Evolutionary conservation across 2,329 filamentous ascomycete species (phyloP), one percentile per base, ranked within the genome.

Genomic region (Microthyrium microscopicum): DNA sequence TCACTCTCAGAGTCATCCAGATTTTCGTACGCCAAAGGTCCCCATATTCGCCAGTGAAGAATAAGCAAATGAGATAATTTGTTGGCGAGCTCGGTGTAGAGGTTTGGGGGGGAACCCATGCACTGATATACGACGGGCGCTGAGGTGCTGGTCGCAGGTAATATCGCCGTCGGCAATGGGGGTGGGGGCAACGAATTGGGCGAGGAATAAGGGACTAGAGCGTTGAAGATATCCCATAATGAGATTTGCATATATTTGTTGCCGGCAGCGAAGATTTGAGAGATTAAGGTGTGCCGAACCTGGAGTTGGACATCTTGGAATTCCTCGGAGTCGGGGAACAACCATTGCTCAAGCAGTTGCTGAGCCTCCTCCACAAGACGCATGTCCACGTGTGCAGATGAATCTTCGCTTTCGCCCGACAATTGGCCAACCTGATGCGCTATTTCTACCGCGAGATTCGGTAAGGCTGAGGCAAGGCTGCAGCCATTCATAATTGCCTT

Each of bases 41-140:
- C 69, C 83, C 85, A 95, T 3, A 93, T 77, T 31, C 81, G 70
- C 84, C 85, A 94, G 54, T 94, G 84, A 17, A 95, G 58, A 5
- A 89, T 66, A 11, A 80, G 73, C 28, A 94, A 71, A 48, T 94
- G 87, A 5, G 82, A 77, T 32, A 93, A 64, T 29, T 81, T 73
- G 28, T 74, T 77, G 1, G 81, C 73, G 51, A 93, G 70, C 38
- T 83, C 75, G 27, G 66, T 63, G 24, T 79, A 44, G 20, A 55
- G 48, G 22, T 42, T 56, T 52, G 4, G 3, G 22, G 6, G 21
- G 19, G 26, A 25, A n/a, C n/a, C n/a, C n/a, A n/a, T n/a, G n/a
- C n/a, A n/a, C n/a, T n/a, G n/a, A n/a, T n/a, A n/a, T n/a, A n/a
- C n/a, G n/a, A n/a, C n/a, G n/a, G n/a, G n/a, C n/a, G n/a, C n/a